phyloP scores from a whole-genome alignment of 345 rosid genomes.

The Cardamine resedifolia region DNA sequence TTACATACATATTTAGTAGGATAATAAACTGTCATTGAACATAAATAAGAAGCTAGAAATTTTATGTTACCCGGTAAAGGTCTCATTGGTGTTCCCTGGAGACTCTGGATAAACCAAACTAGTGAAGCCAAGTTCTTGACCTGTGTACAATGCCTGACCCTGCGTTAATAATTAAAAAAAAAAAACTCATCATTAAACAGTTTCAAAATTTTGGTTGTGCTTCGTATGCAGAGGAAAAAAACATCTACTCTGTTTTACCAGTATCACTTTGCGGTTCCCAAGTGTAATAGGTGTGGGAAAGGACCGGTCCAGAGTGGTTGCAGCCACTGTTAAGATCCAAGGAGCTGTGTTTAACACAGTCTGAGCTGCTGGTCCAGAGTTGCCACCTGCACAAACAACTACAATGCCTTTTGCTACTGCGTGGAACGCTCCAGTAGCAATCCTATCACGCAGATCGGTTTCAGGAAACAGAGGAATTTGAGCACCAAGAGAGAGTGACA shows the following conservation, averaged over 20 bases:
- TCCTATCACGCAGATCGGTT: slow-evolving; percentile 38
- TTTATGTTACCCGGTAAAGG: slow-evolving; percentile 18
- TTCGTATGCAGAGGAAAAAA: neutral
- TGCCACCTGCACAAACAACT: too few species aligned
- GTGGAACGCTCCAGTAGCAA: slow-evolving; percentile 47
- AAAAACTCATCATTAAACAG: neutral
- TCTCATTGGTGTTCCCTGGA: slow-evolving; percentile 22
- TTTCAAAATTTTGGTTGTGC: neutral
- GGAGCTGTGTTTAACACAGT: too few species aligned
- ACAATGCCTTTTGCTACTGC: slow-evolving; percentile 46
- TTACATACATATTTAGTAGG: neutral
- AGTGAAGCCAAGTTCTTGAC: slow-evolving; percentile 34
- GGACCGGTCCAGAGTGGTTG: too few species aligned
- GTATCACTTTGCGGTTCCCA: too few species aligned
- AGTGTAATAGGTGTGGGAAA: too few species aligned
- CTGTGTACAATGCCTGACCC: slow-evolving; percentile 40
- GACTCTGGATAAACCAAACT: slow-evolving; percentile 43
- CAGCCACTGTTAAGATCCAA: too few species aligned
- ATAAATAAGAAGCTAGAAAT: neutral
- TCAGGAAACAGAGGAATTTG: slow-evolving; percentile 42
- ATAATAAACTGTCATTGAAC: neutral
- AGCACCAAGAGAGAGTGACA: slow-evolving; percentile 48
- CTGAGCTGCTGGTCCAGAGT: too few species aligned
- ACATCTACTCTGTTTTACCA: too few species aligned
- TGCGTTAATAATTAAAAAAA: neutral